These are phyloP conservation scores for Filobasidium uniguttulatum DNA, from an alignment of 1,284 basidiomycete genomes.

Conservation along the genomic window DNA sequence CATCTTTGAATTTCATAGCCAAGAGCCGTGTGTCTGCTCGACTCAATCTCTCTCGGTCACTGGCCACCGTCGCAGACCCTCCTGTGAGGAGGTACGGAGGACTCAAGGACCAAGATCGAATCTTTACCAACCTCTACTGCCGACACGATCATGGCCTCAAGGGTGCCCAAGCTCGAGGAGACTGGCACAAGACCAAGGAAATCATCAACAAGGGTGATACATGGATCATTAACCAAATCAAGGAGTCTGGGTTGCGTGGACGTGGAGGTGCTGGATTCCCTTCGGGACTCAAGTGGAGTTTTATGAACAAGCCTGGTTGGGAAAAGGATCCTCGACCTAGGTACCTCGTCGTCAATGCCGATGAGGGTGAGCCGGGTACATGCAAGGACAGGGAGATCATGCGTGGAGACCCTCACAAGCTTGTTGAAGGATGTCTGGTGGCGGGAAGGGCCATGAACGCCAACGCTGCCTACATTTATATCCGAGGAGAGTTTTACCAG, in stretches of 20 bases:
- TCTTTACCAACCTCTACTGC: conserved; percentile 77
- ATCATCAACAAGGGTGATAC: conserved; percentile 86
- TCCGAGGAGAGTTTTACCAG: conserved; percentile 94
- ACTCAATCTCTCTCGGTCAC: conserved; percentile 17
- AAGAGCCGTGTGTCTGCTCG: conserved; percentile 3
- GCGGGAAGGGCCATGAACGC: conserved; percentile 98
- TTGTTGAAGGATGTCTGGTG: conserved; percentile 92
- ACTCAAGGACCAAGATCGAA: conserved; percentile 83
- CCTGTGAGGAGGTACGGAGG: conserved; percentile 78
- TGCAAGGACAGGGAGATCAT: conserved; percentile 99
- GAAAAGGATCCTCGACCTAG: conserved; percentile 75
- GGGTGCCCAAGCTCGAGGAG: conserved; percentile 78
- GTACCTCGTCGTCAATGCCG: conserved; percentile 95
- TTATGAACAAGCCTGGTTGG: conserved; percentile 96
- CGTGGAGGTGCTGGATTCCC: conserved; percentile 97
- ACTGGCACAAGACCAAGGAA: conserved; percentile 97
- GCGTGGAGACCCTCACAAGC: conserved; percentile 95
- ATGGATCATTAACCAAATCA: conserved; percentile 95
- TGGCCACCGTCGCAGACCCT: conserved; percentile 62
- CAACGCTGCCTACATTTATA: conserved; percentile 95
- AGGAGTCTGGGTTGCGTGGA: conserved; percentile 89
- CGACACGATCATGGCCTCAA: conserved; percentile 77
- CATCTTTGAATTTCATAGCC: conserved; percentile 6
- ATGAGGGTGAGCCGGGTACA: conserved; percentile 96
- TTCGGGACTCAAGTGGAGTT: conserved; percentile 93